Conservation (phyloP, 2,329 filamentous ascomycete genomes). For the Penicillium sp. region DNA sequence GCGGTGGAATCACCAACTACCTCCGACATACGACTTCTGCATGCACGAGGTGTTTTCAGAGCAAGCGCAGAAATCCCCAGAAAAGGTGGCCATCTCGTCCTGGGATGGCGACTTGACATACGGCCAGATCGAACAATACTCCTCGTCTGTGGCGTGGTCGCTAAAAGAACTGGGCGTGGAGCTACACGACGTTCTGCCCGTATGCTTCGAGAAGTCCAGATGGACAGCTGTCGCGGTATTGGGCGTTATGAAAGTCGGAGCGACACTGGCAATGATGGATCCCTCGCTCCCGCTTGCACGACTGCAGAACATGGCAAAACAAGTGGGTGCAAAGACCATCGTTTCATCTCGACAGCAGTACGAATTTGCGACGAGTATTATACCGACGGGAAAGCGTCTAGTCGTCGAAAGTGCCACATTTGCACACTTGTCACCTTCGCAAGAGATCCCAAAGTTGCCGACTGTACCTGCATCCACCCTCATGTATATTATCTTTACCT, state of each 20-base stretch:
- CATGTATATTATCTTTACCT: constrained; percentile 61
- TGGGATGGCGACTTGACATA: constrained; percentile 36
- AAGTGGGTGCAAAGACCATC: constrained; percentile 31
- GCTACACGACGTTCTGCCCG: constrained; percentile 28
- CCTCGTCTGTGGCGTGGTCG: constrained; percentile 27
- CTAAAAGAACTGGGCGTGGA: constrained; percentile 29
- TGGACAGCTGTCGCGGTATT: constrained; percentile 36
- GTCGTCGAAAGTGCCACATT: constrained; percentile 30
- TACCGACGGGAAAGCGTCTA: constrained; percentile 30
- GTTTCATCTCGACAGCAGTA: constrained; percentile 31
- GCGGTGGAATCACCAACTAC: constrained; percentile 49
- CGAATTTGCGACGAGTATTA: constrained; percentile 28
- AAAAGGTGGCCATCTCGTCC: constrained; percentile 30
- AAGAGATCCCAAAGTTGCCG: constrained; percentile 14
- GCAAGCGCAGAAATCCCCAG: constrained; percentile 21
- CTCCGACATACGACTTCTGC: constrained; percentile 45
- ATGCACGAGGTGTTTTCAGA: constrained; percentile 49
- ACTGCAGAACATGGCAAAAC: constrained; percentile 33
- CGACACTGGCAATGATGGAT: constrained; percentile 34
- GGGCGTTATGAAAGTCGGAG: constrained; percentile 34
- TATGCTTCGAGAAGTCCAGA: constrained; percentile 36
- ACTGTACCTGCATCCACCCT: constrained; percentile 37
- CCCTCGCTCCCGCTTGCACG: constrained; percentile 34
- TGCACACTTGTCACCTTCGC: constrained; percentile 10
- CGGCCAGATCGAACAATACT: constrained; percentile 35